Conservation (phyloP, 352 stramenopile genomes). For the Elongisporangium prolatum region DNA sequence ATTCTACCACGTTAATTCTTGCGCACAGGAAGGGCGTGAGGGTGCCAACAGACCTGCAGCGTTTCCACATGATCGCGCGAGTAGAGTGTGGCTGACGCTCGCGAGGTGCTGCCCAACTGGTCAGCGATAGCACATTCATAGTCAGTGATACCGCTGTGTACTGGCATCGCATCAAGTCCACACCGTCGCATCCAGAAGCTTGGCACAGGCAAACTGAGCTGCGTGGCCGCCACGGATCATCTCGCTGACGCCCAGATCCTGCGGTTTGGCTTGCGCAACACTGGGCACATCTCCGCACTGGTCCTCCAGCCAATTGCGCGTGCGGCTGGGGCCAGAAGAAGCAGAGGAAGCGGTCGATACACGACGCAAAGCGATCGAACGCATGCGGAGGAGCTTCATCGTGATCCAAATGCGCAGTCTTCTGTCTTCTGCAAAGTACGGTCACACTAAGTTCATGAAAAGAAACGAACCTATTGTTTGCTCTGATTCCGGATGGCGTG, state of each 20-base stretch:
- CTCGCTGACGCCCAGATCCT: slow-evolving; percentile 43
- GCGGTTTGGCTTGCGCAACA: slow-evolving; percentile 8
- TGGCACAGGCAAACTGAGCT: slow-evolving; percentile 45
- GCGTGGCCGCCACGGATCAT: slow-evolving; percentile 72
- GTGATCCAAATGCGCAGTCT: not conserved
- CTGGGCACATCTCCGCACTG: slow-evolving; percentile 59
- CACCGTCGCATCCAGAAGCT: slow-evolving; percentile 45
- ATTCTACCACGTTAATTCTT: no score
- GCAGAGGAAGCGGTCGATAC: not conserved
- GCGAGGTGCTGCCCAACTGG: slow-evolving; percentile 26
- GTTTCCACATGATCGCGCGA: slow-evolving; percentile 29
- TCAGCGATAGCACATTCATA: not conserved
- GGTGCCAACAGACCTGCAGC: slow-evolving; percentile 33
- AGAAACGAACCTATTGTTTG: not conserved
- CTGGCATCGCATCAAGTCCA: not conserved
- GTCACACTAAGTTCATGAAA: not conserved
- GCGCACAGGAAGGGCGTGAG: not conserved
- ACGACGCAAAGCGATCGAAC: not conserved
- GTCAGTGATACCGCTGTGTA: not conserved
- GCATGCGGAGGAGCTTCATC: not conserved
- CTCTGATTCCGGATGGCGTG: not conserved
- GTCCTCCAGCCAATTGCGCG: slow-evolving; percentile 56
- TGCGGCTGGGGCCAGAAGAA: not conserved
- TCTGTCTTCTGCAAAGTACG: not conserved
- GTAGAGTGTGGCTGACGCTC: slow-evolving; percentile 30